Conservation (phyloP, 163 green algal species). For the Chloromonas sp. region DNA sequence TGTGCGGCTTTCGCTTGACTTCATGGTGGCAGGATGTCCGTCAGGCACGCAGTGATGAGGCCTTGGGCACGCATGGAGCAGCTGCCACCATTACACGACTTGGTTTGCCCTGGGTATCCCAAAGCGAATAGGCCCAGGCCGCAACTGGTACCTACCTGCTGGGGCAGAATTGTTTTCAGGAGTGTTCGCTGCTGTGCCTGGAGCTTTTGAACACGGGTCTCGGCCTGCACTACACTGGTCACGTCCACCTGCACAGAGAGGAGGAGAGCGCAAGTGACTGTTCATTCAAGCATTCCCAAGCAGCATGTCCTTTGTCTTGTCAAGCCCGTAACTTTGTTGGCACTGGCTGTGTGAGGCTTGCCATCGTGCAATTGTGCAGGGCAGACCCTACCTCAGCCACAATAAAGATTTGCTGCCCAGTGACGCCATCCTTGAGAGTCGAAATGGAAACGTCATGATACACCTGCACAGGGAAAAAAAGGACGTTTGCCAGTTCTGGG, state of each 20-base stretch:
- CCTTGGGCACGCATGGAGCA: not conserved
- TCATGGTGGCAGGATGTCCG: not conserved
- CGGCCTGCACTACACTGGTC: not conserved
- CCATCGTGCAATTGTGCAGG: no score
- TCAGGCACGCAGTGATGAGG: not conserved
- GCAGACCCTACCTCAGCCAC: not conserved
- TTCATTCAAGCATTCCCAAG: no score
- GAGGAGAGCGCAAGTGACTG: not conserved
- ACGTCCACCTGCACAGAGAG: constrained; percentile 7
- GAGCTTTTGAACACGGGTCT: not conserved
- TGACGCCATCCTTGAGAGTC: constrained; percentile 1
- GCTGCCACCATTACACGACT: not conserved
- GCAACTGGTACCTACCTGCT: not conserved
- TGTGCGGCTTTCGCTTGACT: not conserved
- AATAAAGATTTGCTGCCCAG: not conserved
- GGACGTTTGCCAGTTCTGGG: no score
- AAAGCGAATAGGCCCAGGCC: not conserved
- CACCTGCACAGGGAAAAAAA: not conserved
- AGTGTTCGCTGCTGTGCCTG: not conserved
- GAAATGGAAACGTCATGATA: constrained; percentile 1
- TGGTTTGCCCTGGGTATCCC: not conserved
- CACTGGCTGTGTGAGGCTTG: no score
- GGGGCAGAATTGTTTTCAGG: not conserved
- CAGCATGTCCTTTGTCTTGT: no score
- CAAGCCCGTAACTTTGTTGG: no score